phyloP scores from a whole-genome alignment of 768 basidiomycete species.

The Mrakia blollopis region DNA sequence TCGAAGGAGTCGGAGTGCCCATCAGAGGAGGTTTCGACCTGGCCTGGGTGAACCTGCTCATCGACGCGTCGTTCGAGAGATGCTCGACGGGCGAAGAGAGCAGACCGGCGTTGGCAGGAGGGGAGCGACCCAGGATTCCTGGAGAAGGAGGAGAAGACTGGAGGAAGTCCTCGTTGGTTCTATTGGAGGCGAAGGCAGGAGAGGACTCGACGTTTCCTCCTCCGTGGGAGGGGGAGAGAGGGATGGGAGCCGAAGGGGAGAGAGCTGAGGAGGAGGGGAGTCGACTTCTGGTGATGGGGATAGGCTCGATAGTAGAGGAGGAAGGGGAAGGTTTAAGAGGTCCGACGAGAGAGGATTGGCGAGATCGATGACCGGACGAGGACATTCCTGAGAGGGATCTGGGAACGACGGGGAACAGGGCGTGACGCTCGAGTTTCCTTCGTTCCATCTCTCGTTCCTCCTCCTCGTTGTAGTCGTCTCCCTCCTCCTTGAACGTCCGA shows the following conservation, averaged over 20 bases:
- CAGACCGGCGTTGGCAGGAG: not conserved
- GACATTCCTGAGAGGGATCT: not conserved
- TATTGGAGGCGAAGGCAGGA: not conserved
- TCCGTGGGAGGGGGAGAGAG: not conserved
- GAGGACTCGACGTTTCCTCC: not conserved
- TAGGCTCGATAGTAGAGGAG: not conserved
- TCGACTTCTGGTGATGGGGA: not conserved
- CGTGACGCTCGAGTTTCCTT: not conserved
- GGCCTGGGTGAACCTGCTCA: not conserved
- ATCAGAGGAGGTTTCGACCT: not conserved
- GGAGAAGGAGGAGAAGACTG: slow-evolving; percentile 5
- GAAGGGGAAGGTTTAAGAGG: not conserved
- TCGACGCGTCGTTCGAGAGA: not conserved
- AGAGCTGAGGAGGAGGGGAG: not conserved
- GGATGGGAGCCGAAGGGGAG: not conserved
- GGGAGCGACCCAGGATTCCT: not conserved
- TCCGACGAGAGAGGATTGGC: not conserved
- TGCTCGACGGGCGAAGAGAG: not conserved
- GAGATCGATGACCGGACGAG: not conserved
- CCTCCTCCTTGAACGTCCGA: not conserved
- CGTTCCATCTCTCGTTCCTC: not conserved
- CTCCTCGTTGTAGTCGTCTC: not conserved
- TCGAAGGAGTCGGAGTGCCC: not conserved
- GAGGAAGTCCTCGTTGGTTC: not conserved
- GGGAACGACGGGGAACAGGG: slow-evolving; percentile 12